Evolutionary conservation across 768 basidiomycete species (phyloP), one percentile per base, ranked within the genome.

Genomic region (Thelephora ganbajun): DNA sequence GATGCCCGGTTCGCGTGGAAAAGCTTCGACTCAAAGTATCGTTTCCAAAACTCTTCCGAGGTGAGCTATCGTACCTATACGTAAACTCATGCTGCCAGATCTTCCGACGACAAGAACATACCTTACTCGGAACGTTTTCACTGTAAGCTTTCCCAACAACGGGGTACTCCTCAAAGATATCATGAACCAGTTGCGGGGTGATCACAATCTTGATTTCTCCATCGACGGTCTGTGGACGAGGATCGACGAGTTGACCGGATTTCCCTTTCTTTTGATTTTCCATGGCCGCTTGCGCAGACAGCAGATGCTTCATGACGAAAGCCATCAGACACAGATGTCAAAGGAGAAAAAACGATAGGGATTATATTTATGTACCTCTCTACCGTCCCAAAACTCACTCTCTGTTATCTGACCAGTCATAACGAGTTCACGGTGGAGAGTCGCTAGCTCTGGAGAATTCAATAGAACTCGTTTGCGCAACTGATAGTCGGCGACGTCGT

Each of bases 161-260:
- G 2, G 96, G 93, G 60, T 92, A 98, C 66, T 96, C 93, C 53
- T 98, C 92, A 57, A 99, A 99, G 44, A 98, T 91, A 57, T 98
- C 94, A 56, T 88, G 80, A 33, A 94, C 85, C 41, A 97, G 73
- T 63, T 92, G 88, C 13, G 86, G 86, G 2, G 91, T 93, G 43
- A 94, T 83, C 52, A 83, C 77, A 53, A 92, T 88, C 63, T 88
- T 93, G 59, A 85, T 75, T 63, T 93, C 87, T 14, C 87, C 88
- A 51, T 88, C 85, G 14, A 83, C 77, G 1, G 87, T 79, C 58
- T 88, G 82, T 3, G 88, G 87, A 35, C 87, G 81, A 5, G 88
- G 89, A 56, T 92, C 90, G 16, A 92, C 88, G 20, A 93, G 73
- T 55, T 86, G 80, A 35, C 85, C 87, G 0, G 84, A 70, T 60